A percentile compares a stretch with the other conserved stretches of the same genome.
phyloP scores from a whole-genome alignment of 2,329 filamentous ascomycete genomes.

The Diaporthe caulivora region DNA sequence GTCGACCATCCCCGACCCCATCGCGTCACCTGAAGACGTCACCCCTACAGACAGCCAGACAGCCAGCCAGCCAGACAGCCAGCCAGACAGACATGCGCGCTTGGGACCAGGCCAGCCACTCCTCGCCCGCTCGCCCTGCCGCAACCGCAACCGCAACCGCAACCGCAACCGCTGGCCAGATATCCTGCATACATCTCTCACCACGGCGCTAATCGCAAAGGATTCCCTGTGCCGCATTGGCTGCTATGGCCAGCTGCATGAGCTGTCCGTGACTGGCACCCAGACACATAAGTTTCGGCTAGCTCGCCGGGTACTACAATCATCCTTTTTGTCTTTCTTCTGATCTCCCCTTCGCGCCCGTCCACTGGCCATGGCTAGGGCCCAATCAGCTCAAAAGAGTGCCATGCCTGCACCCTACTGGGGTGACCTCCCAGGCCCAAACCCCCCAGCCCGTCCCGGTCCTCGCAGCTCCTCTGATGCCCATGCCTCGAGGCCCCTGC shows the following conservation, averaged over 20 bases:
- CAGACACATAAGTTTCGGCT: slow-evolving; percentile 32
- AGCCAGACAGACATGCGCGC: not conserved
- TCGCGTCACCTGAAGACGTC: slow-evolving; percentile 16
- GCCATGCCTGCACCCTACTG: slow-evolving; percentile 68
- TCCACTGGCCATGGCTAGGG: slow-evolving; percentile 38
- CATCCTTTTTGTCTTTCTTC: slow-evolving; percentile 42
- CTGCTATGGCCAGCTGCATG: slow-evolving; percentile 39
- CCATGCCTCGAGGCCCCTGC: slow-evolving; percentile 47
- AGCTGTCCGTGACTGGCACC: slow-evolving; percentile 34
- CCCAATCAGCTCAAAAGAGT: slow-evolving; percentile 42
- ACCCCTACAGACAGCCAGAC: not conserved
- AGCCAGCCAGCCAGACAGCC: too few relatives aligned
- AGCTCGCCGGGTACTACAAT: slow-evolving; percentile 24
- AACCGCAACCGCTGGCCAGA: slow-evolving; percentile 20
- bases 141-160: too few relatives aligned
- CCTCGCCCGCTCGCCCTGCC: slow-evolving; percentile 16
- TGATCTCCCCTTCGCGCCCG: slow-evolving; percentile 45
- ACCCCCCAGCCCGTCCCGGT: slow-evolving; percentile 51
- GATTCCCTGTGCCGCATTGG: slow-evolving; percentile 37
- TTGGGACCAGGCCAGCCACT: not conserved
- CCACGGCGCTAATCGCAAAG: slow-evolving; percentile 36
- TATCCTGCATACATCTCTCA: slow-evolving; percentile 30
- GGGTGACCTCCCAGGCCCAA: slow-evolving; percentile 67
- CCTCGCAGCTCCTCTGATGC: slow-evolving; percentile 55
- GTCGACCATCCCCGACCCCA: slow-evolving; percentile 19